Base-by-base conservation (phyloP, 1,284 basidiomycete species). In the Ustilago nuda region DNA sequence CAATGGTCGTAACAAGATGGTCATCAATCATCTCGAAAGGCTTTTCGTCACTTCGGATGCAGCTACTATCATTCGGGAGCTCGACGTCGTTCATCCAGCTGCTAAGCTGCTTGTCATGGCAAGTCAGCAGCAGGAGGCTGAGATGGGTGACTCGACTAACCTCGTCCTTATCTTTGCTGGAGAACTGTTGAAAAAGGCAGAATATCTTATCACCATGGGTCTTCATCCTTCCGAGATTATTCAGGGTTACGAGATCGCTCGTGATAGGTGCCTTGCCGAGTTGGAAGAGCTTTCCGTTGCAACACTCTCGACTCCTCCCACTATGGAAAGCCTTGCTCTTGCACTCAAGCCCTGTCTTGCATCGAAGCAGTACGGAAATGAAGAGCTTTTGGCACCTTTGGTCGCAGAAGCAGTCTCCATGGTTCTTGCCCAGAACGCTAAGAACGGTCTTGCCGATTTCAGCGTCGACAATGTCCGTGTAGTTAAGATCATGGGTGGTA, bases 21-120 rank as follows among this genome's bases (percentile, higher is more conserved):
- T 85, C 53, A 83, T 85, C 72, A 85, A 85, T 72, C 97, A 99
- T 87, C 89, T 99, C 51, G 95, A 95, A 65, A 90, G 92, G 84
- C 89, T 98, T 55, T 99, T 99, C 87, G 95, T 99, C 67, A 99
- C 97, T 35, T 97, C 94, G 56, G 97, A 99, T 90, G 96, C 97
- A 8, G 97, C 97, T 11, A 99, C 97, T 66, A 99, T 99, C 87
- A 95, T 99, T 85, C 91, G 93, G 76, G 97, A 99, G 88, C 92
- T 98, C 86, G 97, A 99, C 86, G 94, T 99, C 56, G 94, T 98
- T 33, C 97, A 99, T 87, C 97, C 97, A 0, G 96, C 96, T 6
- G 97, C 95, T 35, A 99, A 98, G 87, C 89, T 99, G 11, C 88
- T 99, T 13, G 96, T 99, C 36, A 97, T 98, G 94, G 95, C 95